These are phyloP conservation scores for Euclidium syriacum DNA, from an alignment of 345 rosid species.

Conservation along the genomic window DNA sequence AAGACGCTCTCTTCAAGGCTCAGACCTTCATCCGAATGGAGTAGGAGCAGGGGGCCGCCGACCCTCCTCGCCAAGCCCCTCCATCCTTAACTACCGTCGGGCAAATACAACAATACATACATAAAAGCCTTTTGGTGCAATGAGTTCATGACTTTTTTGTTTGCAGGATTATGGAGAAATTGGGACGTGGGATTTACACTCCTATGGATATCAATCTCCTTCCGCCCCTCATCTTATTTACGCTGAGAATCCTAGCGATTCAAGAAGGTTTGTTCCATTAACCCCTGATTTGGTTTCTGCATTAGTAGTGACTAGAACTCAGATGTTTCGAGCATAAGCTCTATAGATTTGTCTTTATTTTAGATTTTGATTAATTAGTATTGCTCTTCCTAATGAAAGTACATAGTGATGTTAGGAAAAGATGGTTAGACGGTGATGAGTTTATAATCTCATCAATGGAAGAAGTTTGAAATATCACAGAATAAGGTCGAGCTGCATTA, in stretches of 20 bases:
- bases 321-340: no score
- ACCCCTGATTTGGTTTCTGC: neutral
- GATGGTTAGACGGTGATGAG: slow-evolving; percentile 89
- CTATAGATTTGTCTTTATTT: neutral
- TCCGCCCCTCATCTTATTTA: slow-evolving; percentile 86
- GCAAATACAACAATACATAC: no score
- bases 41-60: no score
- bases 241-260: slow-evolving; percentile 96
- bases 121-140: neutral
- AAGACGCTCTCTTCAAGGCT: no score
- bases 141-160: neutral
- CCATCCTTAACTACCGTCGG: no score
- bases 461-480: slow-evolving; percentile 64
- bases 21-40: no score
- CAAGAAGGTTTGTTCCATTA: slow-evolving; percentile 64
- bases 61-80: no score
- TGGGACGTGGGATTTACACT: slow-evolving; percentile 79
- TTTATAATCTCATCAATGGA: slow-evolving; percentile 62
- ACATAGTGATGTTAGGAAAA: slow-evolving; percentile 73
- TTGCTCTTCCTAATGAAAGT: slow-evolving; percentile 50
- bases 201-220: slow-evolving; percentile 78
- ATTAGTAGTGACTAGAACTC: neutral
- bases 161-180: slow-evolving; percentile 80
- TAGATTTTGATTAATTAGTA: neutral
- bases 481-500: slow-evolving; percentile 57